Base-by-base conservation (phyloP, 2,329 filamentous ascomycete species). In the Sporothrix schenckii region DNA sequence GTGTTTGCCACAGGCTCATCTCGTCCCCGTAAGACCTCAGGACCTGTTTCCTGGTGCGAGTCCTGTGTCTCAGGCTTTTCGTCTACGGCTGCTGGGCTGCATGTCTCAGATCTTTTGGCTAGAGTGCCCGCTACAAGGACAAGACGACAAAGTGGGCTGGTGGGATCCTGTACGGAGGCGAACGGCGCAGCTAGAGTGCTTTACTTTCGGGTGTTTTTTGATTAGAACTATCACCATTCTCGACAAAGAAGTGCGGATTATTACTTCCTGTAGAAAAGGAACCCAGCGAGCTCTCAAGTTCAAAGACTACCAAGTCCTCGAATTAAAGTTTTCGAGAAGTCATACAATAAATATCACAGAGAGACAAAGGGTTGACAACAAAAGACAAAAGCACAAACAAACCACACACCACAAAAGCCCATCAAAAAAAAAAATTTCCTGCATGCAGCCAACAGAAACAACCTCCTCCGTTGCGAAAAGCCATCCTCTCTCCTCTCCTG, bases 51-150 rank as follows among this genome's bases (percentile, higher is more conserved):
- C 34, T 34, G 4, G 53, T 56, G 53, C 50, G 50, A 13, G n/a
- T 54, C 24, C 4, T 24, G 4, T 47, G 58, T 61, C 58, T 60
- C 41, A 44, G 58, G 58, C n/a, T 47, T 13, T 27, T 27, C 39
- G 58, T 63, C n/a, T 63, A 41, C 58, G 47, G 58, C 7, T 34
- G 34, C 34, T 34, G 34, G 6, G 7, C 58, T 63, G 58, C 58
- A 61, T 61, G 58, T 47, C 58, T 61, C 58, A 47, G n/a, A 44
- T 47, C 6, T 47, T 16, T 16, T 24, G 34, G 34, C 53, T 34
- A 0, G 27, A 56, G 34, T 16, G 16, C 19, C 56, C 27, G 19
- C 56, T 60, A 60, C 56, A 19, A 60, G 56, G 30, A 60, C 56
- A 60, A 34, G 56, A 60, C 39, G n/a, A 60, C 30, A 27, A 58